Evolutionary conservation across 257 asterid species (phyloP).

Genomic region (Agastache rugosa): DNA sequence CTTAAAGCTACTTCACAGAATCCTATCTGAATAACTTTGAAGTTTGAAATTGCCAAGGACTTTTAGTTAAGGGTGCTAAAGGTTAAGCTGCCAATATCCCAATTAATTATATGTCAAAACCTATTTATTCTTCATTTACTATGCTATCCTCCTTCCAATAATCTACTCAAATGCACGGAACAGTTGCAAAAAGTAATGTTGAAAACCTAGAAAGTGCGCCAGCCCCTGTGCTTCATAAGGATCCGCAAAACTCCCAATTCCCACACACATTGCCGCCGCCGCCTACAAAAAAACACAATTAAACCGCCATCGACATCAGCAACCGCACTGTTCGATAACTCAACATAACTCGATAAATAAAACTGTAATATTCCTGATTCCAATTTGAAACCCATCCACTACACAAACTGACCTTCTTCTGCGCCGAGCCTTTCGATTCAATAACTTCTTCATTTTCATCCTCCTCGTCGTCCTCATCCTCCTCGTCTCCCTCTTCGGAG

Average conservation of each 20-base stretch:
- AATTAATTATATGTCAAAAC: conserved; percentile 9
- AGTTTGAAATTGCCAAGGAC: conserved; percentile 4
- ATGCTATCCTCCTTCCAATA: background rate
- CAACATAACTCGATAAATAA: conserved; percentile 27
- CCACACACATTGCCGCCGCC: conserved; percentile 98
- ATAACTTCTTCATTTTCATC: conserved; percentile 44
- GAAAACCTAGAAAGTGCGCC: conserved; percentile 93
- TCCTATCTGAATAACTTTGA: conserved; percentile 3
- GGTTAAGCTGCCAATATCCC: background rate
- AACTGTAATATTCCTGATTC: conserved; percentile 19
- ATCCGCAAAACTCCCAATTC: conserved; percentile 93
- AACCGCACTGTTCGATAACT: conserved; percentile 11
- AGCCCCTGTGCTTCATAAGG: conserved; percentile 97
- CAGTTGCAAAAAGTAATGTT: conserved; percentile 24
- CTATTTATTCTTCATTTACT: background rate
- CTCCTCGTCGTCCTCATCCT: conserved; percentile 43
- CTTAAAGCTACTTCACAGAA: conserved; percentile 25
- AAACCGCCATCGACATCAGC: conserved; percentile 9
- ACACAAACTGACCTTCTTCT: conserved; percentile 68
- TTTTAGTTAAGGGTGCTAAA: conserved; percentile 4
- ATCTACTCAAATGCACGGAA: conserved; percentile 16
- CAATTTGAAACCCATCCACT: conserved; percentile 10
- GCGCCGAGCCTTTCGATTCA: conserved; percentile 52
- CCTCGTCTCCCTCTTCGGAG: conserved; percentile 41
- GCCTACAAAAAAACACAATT: conserved; percentile 55